Evolutionary conservation across 1,284 basidiomycete genomes (phyloP), one percentile per base, ranked within the genome.

Genomic region (Thecaphora frezii): DNA sequence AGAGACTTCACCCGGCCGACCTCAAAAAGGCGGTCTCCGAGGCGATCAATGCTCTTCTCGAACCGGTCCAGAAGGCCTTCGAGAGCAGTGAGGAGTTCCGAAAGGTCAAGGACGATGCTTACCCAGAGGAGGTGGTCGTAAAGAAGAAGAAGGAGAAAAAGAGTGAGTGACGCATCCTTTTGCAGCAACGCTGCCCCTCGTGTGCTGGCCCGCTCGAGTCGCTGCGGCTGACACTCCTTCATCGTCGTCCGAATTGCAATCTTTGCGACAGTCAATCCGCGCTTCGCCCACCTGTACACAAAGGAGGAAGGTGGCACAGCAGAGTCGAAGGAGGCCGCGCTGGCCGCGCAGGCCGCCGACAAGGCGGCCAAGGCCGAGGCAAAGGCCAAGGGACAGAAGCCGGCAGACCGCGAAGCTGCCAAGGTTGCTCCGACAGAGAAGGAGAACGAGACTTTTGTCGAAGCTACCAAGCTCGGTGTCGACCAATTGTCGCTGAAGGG

Each of bases 1-100:
- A 88, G 80, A 85, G 85, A 58, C 72, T 98, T 5, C 92, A 97
- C 79, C 96, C 94, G 1, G 88, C 87, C 26, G 96, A 97, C 79
- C 81, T 99, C 70, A 99, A 98, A 83, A 81, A 81, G 9, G 86
- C 86, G 1, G 90, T 97, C 16, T 51, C 86, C n/a, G 86, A 86
- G 26, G 88, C 88, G 5, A 87, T 98, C 71, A 84, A 85, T 68
- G 82, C 82, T n/a, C 81, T 99, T 26, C 81, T 98, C 37, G 86
- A 85, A 26, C 94, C 94, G 0, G 88, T 99, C 47, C 85, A 89
- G 66, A 84, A 86, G 66, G 84, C 86, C 46, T 96, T 90, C 71
- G 85, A 88, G 68, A 85, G 81, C 54, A 86, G 86, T 69, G 84
- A 87, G 66, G 90, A 91, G 76, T 97, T 92, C 87, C 85, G 89